Evolutionary conservation across 345 rosid genomes (phyloP).

Genomic region (Jatropha curcas): DNA sequence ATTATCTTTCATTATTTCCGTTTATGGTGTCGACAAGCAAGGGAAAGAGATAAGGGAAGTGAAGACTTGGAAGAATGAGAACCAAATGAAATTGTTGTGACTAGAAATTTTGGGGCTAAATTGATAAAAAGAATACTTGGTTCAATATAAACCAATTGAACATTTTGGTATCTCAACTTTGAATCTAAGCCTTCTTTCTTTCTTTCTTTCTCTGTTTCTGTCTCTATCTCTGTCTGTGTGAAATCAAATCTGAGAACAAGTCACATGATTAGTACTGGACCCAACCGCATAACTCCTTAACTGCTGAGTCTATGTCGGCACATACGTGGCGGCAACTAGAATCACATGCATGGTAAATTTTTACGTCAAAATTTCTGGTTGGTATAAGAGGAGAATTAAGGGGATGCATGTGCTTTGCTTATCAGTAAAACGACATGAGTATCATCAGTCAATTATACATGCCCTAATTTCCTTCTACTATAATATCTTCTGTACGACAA

Average conservation of each 20-base stretch:
- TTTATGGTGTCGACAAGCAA: neutral
- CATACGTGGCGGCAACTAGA: constrained; percentile 44
- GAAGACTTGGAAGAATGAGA: constrained; percentile 42
- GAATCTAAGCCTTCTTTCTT: neutral
- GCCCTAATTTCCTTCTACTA: constrained; percentile 11
- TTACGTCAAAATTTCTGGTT: neutral
- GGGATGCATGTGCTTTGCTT: constrained; percentile 40
- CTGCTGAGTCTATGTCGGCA: constrained; percentile 40
- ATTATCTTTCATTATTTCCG: neutral
- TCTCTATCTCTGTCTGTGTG: neutral
- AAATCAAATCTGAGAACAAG: constrained; percentile 18
- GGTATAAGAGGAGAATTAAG: constrained; percentile 2
- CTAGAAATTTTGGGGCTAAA: neutral
- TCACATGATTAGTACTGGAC: constrained; percentile 38
- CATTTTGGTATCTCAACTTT: too few relatives aligned
- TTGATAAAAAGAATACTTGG: constrained; percentile 19
- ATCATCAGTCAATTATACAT: constrained; percentile 18
- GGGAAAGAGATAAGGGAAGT: constrained; percentile 19
- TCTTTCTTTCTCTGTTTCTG: neutral
- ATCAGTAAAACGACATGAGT: constrained; percentile 22
- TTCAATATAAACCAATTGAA: constrained; percentile 30
- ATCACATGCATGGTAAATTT: constrained; percentile 35
- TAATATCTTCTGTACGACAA: constrained; percentile 3
- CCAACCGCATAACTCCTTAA: constrained; percentile 30
- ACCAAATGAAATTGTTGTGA: constrained; percentile 38